Percentiles rank a stretch among this genome's conserved stretches.
These are phyloP conservation scores for Neurospora sp. DNA, from an alignment of 2,329 filamentous ascomycete species.

Conservation along the genomic window DNA sequence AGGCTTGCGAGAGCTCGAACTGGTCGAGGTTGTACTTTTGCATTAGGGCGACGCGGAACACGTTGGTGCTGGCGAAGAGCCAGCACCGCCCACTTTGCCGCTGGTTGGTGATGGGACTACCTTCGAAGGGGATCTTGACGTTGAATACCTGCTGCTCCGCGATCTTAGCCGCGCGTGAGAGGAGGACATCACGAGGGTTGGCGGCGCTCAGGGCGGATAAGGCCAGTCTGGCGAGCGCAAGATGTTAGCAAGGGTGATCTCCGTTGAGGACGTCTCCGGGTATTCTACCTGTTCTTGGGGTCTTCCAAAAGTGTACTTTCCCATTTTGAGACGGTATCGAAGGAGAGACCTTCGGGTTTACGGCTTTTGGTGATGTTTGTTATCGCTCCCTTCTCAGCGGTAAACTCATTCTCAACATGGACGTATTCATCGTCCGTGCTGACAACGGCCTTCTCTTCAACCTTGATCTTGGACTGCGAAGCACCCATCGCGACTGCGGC, in stretches of 20 bases:
- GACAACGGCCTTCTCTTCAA: constrained; percentile 33
- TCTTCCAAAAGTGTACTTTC: constrained; percentile 53
- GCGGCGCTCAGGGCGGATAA: constrained; percentile 62
- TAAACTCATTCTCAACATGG: constrained; percentile 32
- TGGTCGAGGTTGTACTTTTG: constrained; percentile 66
- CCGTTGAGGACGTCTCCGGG: background rate
- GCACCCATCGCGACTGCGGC: constrained; percentile 30
- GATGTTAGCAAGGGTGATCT: background rate
- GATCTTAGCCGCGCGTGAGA: constrained; percentile 52
- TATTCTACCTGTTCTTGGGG: constrained; percentile 50
- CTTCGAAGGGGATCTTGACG: constrained; percentile 71
- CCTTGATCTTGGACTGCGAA: constrained; percentile 33
- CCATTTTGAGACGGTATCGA: constrained; percentile 45
- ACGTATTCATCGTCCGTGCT: constrained; percentile 41
- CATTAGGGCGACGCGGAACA: constrained; percentile 84
- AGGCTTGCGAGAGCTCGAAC: constrained; percentile 81
- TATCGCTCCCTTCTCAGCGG: constrained; percentile 23
- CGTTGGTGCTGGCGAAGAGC: constrained; percentile 87
- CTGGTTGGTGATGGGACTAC: constrained; percentile 77
- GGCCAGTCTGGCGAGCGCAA: constrained; percentile 47
- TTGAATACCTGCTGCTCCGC: constrained; percentile 75
- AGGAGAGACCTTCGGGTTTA: constrained; percentile 37
- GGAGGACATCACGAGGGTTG: constrained; percentile 56
- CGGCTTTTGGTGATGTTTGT: constrained; percentile 14
- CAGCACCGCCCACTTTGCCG: constrained; percentile 75